Evolutionary conservation across 2,329 filamentous ascomycete species (phyloP).

Genomic region (Botrytis fabae): DNA sequence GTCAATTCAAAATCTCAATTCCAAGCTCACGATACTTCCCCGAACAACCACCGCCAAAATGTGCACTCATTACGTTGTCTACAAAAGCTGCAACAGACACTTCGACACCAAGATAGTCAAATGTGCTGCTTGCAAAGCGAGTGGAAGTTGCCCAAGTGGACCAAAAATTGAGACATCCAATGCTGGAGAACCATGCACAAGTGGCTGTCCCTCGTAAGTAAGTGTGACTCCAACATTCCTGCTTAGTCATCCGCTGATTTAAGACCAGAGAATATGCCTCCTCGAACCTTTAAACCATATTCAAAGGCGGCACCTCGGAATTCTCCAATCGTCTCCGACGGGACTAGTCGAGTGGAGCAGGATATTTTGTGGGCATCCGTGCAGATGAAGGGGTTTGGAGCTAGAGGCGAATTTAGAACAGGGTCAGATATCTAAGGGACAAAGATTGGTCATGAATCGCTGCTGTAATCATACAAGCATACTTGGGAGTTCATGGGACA

Average conservation of each 20-base stretch:
- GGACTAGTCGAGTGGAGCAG: slow-evolving; percentile 17
- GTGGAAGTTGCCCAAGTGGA: slow-evolving; percentile 7
- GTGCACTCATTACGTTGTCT: slow-evolving; percentile 14
- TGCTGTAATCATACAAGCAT: slow-evolving; percentile 25
- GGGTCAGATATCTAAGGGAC: neutral
- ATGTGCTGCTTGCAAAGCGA: slow-evolving; percentile 5
- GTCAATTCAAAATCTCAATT: slow-evolving; percentile 2
- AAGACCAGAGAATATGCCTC: slow-evolving; percentile 6
- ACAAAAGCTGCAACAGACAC: slow-evolving; percentile 11
- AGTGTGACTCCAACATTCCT: slow-evolving; percentile 13
- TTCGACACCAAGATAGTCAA: neutral
- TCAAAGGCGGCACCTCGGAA: slow-evolving; percentile 4
- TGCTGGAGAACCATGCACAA: slow-evolving; percentile 13
- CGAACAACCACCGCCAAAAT: slow-evolving; percentile 15
- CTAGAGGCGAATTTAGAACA: slow-evolving; percentile 9
- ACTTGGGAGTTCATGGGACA: slow-evolving; percentile 22
- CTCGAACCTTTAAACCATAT: slow-evolving; percentile 16
- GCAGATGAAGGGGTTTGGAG: slow-evolving; percentile 15
- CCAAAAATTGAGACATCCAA: too few relatives aligned
- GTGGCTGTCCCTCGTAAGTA: slow-evolving; percentile 22
- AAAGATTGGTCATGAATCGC: slow-evolving; percentile 17
- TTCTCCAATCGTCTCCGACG: slow-evolving; percentile 15
- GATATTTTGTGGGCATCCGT: slow-evolving; percentile 14
- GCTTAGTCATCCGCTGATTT: slow-evolving; percentile 4
- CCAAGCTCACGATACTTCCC: slow-evolving; percentile 4